Conservation (phyloP, 1,284 basidiomycete species). For the Cystobasidium slooffiae region DNA sequence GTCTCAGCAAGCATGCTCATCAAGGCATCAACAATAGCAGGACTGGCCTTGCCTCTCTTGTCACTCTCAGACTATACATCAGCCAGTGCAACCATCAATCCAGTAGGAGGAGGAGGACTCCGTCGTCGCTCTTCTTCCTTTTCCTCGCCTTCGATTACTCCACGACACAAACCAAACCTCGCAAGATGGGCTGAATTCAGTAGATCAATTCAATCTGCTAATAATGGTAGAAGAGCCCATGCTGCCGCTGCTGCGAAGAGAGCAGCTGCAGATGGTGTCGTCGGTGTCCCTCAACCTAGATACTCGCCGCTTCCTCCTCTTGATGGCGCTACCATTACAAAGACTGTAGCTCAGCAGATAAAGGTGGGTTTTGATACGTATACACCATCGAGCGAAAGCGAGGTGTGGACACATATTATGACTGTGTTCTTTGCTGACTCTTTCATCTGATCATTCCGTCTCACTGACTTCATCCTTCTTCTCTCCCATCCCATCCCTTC, state of each 20-base stretch:
- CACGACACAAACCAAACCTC: conserved; percentile 14
- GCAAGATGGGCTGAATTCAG: conserved; percentile 33
- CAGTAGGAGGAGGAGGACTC: too few relatives aligned
- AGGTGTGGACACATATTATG: too few relatives aligned
- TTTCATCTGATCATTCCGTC: too few relatives aligned
- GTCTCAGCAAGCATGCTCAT: too few relatives aligned
- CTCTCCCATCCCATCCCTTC: neutral
- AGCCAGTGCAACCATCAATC: too few relatives aligned
- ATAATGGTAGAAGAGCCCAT: neutral
- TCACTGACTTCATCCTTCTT: neutral
- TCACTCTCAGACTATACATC: too few relatives aligned
- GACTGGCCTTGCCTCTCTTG: too few relatives aligned
- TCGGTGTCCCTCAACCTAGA: conserved; percentile 1
- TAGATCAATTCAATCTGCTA: neutral
- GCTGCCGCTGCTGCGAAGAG: neutral
- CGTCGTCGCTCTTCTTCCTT: too few relatives aligned
- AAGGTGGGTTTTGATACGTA: conserved; percentile 24
- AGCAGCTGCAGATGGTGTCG: neutral
- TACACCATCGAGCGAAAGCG: neutral
- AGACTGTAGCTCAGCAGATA: conserved; percentile 36
- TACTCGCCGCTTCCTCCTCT: conserved; percentile 23
- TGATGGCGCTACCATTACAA: conserved; percentile 30
- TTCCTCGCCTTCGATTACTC: too few relatives aligned
- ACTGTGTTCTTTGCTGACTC: too few relatives aligned
- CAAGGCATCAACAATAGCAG: too few relatives aligned